Base-by-base conservation (phyloP, 345 rosid genomes). In the Zanthoxylum bungeanum region DNA sequence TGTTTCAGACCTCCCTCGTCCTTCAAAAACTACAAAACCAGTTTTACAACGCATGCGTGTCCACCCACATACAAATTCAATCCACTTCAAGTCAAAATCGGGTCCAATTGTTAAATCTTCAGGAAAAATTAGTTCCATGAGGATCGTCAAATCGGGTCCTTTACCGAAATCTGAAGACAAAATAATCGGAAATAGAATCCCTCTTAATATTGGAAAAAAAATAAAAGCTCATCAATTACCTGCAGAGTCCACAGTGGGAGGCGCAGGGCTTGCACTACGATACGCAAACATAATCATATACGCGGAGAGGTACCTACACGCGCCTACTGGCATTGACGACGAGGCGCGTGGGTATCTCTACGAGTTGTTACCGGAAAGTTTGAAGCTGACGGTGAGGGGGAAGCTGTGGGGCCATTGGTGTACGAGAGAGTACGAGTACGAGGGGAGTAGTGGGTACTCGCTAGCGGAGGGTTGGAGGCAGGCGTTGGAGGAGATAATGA, bases 381-480 rank as follows among this genome's bases (percentile, higher is more conserved):
- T 87, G 66, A 83, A 74, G 72, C 53, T 34, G 68, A 73, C 36
- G 33, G 66, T 87, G 5, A 73, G 74, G 46, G 44, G 68, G 72
- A 83, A 79, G 72, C 19, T 85, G 76, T 71, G 76, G 73, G 64
- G 81, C 37, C 63, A 64, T 27, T 60, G 76, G 82, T 46, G 62
- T 34, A 55, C 25, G 10, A 55, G 66, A 16, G 61, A 16, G 11
- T 66, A n/a, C n/a, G n/a, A n/a, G n/a, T n/a, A 44, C 22, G 72
- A 58, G 10, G 19, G n/a, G n/a, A n/a, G n/a, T n/a, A n/a, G n/a
- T n/a, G n/a, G 63, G n/a, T 37, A 40, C 11, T 60, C 66, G 42
- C 21, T 77, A 72, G 83, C 79, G 27, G 75, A 73, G n/a, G 79
- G 79, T 60, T 83, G 89, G 87, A 75, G 82, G 76, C 83, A 66